phyloP scores from a whole-genome alignment of 2,329 filamentous ascomycete species.

The Helotiales sp. region DNA sequence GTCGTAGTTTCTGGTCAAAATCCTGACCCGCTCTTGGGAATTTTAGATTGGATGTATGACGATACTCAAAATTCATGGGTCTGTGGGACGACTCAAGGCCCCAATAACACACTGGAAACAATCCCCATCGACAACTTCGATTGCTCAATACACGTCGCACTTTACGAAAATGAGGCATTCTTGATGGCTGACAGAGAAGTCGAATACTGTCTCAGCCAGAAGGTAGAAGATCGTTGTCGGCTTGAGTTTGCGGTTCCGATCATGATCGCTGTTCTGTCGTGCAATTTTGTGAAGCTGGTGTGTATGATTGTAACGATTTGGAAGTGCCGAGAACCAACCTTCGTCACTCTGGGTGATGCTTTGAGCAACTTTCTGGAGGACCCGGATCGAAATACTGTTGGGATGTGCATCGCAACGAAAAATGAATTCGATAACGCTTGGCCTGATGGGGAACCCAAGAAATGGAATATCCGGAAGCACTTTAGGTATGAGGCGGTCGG shows the following conservation, averaged over 20 bases:
- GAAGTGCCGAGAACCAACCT: conserved; percentile 26
- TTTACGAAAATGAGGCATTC: conserved; percentile 18
- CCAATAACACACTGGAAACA: conserved; percentile 22
- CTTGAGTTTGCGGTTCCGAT: conserved; percentile 30
- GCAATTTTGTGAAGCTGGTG: conserved; percentile 27
- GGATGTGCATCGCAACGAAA: conserved; percentile 30
- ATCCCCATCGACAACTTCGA: conserved; percentile 28
- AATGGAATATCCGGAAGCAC: conserved; percentile 20
- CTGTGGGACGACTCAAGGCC: conserved; percentile 21
- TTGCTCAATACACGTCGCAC: conserved; percentile 20
- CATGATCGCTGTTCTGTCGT: conserved; percentile 28
- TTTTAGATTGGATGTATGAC: conserved; percentile 28
- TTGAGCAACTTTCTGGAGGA: conserved; percentile 19
- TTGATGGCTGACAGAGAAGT: conserved; percentile 23
- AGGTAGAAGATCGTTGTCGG: conserved; percentile 27
- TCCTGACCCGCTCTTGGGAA: conserved; percentile 24
- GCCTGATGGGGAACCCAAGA: conserved; percentile 22
- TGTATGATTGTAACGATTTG: conserved; percentile 26
- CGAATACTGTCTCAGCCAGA: conserved; percentile 29
- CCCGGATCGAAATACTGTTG: conserved; percentile 25
- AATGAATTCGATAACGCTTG: conserved; percentile 30
- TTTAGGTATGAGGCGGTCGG: conserved; percentile 29
- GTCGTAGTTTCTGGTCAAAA: conserved; percentile 24
- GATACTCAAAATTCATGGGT: conserved; percentile 26
- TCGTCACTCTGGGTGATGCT: conserved; percentile 29